These are phyloP conservation scores for Scheffersomyces titani DNA, from an alignment of 1,139 yeast species.

Conservation along the genomic window DNA sequence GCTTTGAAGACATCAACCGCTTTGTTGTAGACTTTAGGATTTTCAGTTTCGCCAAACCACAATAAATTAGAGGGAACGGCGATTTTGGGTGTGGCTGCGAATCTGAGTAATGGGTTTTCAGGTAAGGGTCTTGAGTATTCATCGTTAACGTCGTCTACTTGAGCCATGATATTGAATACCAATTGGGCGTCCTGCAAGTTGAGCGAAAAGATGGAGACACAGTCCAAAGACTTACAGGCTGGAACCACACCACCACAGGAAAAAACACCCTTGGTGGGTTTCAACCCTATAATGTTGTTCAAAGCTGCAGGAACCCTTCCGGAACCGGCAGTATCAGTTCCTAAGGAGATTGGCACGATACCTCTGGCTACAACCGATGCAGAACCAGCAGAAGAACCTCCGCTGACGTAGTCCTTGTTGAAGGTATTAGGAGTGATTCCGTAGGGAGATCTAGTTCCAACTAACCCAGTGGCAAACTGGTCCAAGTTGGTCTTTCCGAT, in stretches of 20 bases:
- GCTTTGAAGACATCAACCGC: slow-evolving; percentile 60
- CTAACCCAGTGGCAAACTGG: slow-evolving; percentile 96
- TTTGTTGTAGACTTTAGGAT: slow-evolving; percentile 62
- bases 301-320: slow-evolving; percentile 98
- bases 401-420: slow-evolving; percentile 74
- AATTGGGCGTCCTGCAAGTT: slow-evolving; percentile 82
- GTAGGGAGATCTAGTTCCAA: slow-evolving; percentile 92
- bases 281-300: slow-evolving; percentile 86
- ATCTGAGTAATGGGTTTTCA: slow-evolving; percentile 58
- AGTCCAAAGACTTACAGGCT: slow-evolving; percentile 94
- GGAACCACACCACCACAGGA: slow-evolving; percentile 91
- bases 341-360: slow-evolving; percentile 81
- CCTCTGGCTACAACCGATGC: slow-evolving; percentile 90
- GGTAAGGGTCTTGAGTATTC: slow-evolving; percentile 82
- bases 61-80: slow-evolving; percentile 73
- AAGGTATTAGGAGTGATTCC: slow-evolving; percentile 85
- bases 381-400: slow-evolving; percentile 97
- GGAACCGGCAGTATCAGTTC: slow-evolving; percentile 98
- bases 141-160: slow-evolving; percentile 70
- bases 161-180: slow-evolving; percentile 67
- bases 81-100: slow-evolving; percentile 59
- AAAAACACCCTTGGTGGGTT: slow-evolving; percentile 87
- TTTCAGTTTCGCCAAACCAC: slow-evolving; percentile 82
- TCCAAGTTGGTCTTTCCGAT: slow-evolving; percentile 93
- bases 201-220: slow-evolving; percentile 82